Evolutionary conservation across 2,329 filamentous ascomycete genomes (phyloP), one percentile per base, ranked within the genome.

Genomic region (Fusarium sp.): DNA sequence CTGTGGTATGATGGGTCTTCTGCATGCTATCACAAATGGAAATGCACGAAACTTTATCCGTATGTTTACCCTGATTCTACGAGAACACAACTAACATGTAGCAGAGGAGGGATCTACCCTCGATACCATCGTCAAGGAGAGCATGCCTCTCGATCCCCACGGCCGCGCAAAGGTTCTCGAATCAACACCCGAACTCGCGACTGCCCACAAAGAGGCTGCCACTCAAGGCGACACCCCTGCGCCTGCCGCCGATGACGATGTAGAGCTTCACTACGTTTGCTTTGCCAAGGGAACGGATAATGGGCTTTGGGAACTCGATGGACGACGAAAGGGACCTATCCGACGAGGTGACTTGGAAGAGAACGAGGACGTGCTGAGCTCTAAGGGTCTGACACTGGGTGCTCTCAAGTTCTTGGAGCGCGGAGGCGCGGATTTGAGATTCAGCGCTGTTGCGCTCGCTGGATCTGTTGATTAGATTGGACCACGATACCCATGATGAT

Each of bases 241-340:
- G 2, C 95, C 96, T 0, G 82, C 87, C 56, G 93, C 93, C 11
- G 87, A 89, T n/a, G 92, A 93, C 74, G 88, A 91, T 72, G 86
- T 97, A n/a, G 95, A 98, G 77, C 84, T 98, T 74, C 96, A 99
- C 83, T 98, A 97, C 78, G 95, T 98, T 48, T 96, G 93, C 77
- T 99, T 98, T 80, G 92, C 96, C 55, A 96, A 94, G 83, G 84
- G 84, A 32, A 81, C 81, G 54, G 89, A 92, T 78, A 90, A 90
- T 58, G 87, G 78, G 14, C 75, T 89, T 40, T 89, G 87, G 86
- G 87, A 89, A 82, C 82, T 89, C 13, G 87, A 89, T 72, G 87
- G 87, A 5, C 80, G 87, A 53, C 77, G 85, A 59, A 89, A 88
- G 78, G 88, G 87, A 0, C 88, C 88, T 10, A 81, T 89, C 30